A percentile compares a stretch with the other conserved stretches of the same genome.
Evolutionary conservation across 768 basidiomycete genomes (phyloP).

Genomic region (Lactifluus hygrophoroides): DNA sequence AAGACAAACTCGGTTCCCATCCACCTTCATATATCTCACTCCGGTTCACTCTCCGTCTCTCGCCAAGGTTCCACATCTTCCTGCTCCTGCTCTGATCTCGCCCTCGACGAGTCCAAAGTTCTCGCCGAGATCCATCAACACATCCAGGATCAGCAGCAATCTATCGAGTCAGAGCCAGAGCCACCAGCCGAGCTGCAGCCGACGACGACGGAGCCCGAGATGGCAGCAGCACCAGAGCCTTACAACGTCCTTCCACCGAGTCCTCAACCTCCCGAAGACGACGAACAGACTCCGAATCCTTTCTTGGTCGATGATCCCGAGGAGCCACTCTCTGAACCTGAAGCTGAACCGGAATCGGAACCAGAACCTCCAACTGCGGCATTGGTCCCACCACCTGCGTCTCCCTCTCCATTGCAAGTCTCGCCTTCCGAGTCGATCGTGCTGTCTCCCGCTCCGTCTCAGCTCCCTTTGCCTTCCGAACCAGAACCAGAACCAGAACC

Average conservation of each 20-base stretch:
- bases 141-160: background rate
- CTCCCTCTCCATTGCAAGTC: slow-evolving; percentile 30
- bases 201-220: background rate
- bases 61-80: slow-evolving; percentile 30
- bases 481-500: too few relatives aligned
- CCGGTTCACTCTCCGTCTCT: slow-evolving; percentile 38
- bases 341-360: slow-evolving; percentile 10
- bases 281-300: slow-evolving; percentile 36
- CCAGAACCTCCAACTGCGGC: slow-evolving; percentile 8
- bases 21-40: slow-evolving; percentile 24
- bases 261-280: background rate
- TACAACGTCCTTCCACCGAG: background rate
- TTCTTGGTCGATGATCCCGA: slow-evolving; percentile 54
- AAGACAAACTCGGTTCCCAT: slow-evolving; percentile 19
- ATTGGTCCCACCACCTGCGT: slow-evolving; percentile 21
- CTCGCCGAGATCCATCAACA: background rate
- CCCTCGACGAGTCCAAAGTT: slow-evolving; percentile 11
- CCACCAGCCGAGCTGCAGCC: too few relatives aligned
- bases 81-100: slow-evolving; percentile 2
- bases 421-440: slow-evolving; percentile 38
- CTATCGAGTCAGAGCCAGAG: background rate
- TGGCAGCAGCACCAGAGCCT: background rate
- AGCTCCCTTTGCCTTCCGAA: slow-evolving; percentile 20
- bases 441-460: slow-evolving; percentile 20
- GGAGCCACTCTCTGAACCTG: slow-evolving; percentile 27